Conservation (phyloP, 108 stramenopile genomes). For the Nitzschia sp. region DNA sequence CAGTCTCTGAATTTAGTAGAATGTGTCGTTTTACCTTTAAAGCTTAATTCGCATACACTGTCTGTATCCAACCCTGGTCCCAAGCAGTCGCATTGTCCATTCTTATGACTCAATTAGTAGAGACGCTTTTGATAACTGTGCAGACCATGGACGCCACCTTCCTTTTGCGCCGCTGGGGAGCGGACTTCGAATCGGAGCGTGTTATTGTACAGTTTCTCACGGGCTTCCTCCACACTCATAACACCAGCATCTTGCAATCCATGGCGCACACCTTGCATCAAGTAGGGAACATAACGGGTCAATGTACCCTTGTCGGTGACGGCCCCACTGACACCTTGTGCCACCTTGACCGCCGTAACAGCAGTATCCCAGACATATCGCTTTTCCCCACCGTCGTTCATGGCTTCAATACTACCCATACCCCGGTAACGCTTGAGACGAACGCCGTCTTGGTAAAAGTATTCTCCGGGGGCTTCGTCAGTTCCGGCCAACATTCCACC, state of each 20-base stretch:
- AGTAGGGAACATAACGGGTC: constrained; percentile 96
- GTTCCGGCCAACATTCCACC: constrained; percentile 99
- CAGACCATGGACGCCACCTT: constrained; percentile 98
- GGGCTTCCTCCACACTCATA: constrained; percentile 66
- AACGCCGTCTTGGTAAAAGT: constrained; percentile 99
- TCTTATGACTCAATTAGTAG: too few relatives aligned
- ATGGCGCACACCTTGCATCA: constrained; percentile 95
- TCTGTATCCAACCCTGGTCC: too few relatives aligned
- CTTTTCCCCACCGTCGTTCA: constrained; percentile 96
- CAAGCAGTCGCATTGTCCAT: too few relatives aligned
- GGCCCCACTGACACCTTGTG: constrained; percentile 99
- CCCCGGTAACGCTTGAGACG: constrained; percentile 99
- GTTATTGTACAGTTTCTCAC: constrained; percentile 79
- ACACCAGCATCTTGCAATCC: constrained; percentile 97
- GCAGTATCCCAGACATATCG: constrained; percentile 97
- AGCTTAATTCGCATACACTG: too few relatives aligned
- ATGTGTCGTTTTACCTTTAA: too few relatives aligned
- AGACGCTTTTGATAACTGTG: constrained; percentile 96
- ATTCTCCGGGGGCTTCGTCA: constrained; percentile 99
- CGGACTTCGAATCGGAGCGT: constrained; percentile 95
- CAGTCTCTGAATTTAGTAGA: too few relatives aligned
- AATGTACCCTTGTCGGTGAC: constrained; percentile 99
- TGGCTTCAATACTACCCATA: constrained; percentile 99
- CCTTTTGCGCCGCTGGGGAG: constrained; percentile 98
- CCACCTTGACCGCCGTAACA: constrained; percentile 92